Evolutionary conservation across 257 asterid genomes (phyloP).

Genomic region (Knoxia roxburghii): DNA sequence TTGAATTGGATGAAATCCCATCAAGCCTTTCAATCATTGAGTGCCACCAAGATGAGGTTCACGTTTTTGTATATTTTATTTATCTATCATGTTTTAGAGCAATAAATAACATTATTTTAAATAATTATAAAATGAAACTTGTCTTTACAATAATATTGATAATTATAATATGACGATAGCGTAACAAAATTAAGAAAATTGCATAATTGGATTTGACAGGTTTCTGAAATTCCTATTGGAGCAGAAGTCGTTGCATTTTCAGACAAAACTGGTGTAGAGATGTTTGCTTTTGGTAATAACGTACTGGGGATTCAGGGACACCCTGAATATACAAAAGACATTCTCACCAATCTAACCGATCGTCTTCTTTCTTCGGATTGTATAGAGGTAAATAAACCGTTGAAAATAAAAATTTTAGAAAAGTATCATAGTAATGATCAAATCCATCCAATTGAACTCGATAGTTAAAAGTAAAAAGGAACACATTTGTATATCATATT

Average conservation of each 20-base stretch:
- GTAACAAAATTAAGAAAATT: too few relatives aligned
- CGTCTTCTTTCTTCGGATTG: slow-evolving; percentile 39
- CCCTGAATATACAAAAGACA: slow-evolving; percentile 75
- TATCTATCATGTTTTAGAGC: not conserved
- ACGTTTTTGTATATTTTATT: not conserved
- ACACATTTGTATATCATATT: too few relatives aligned
- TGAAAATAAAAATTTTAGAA: not conserved
- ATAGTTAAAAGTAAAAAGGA: too few relatives aligned
- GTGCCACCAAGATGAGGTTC: slow-evolving; percentile 82
- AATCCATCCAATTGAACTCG: too few relatives aligned
- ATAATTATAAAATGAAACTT: too few relatives aligned
- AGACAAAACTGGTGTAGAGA: slow-evolving; percentile 61
- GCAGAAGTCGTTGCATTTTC: slow-evolving; percentile 59
- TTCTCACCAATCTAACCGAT: slow-evolving; percentile 50
- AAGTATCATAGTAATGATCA: too few relatives aligned
- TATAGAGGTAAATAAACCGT: slow-evolving; percentile 35
- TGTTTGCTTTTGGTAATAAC: slow-evolving; percentile 48
- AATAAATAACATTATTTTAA: too few relatives aligned
- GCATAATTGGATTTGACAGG: slow-evolving; percentile 26
- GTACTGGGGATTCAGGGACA: slow-evolving; percentile 75
- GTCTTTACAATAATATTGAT: too few relatives aligned
- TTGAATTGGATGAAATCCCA: slow-evolving; percentile 43
- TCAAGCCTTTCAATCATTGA: slow-evolving; percentile 44
- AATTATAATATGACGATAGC: too few relatives aligned
- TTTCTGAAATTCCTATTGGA: slow-evolving; percentile 67